These are phyloP conservation scores for Raffaelea albimanens DNA, from an alignment of 2,329 filamentous ascomycete species.

Conservation along the genomic window DNA sequence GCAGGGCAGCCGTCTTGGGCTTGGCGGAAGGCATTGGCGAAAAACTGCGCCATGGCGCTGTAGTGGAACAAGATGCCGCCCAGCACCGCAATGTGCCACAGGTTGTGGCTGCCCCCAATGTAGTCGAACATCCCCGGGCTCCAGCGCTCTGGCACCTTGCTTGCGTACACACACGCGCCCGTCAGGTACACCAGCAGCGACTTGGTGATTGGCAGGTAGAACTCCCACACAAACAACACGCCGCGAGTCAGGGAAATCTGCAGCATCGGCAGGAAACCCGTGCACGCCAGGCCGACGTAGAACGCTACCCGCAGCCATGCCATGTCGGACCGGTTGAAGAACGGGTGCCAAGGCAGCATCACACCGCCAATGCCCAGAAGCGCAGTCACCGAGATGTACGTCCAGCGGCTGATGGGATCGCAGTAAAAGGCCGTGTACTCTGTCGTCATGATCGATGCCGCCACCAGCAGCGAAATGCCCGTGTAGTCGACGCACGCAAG, in stretches of 20 bases:
- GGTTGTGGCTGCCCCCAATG: constrained; percentile 87
- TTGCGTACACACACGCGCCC: constrained; percentile 82
- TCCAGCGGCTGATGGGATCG: constrained; percentile 76
- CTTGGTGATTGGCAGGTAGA: constrained; percentile 82
- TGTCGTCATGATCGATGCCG: constrained; percentile 93
- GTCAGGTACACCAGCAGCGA: constrained; percentile 76
- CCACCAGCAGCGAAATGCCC: constrained; percentile 88
- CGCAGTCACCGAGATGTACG: constrained; percentile 76
- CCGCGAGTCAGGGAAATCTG: constrained; percentile 76
- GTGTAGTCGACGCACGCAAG: constrained; percentile 99
- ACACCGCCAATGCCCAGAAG: constrained; percentile 76
- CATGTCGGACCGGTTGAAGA: constrained; percentile 88
- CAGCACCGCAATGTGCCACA: constrained; percentile 93
- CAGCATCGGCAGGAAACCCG: constrained; percentile 79
- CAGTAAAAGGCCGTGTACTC: constrained; percentile 99
- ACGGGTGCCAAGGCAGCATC: constrained; percentile 90
- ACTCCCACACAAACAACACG: constrained; percentile 70
- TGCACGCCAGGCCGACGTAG: constrained; percentile 77
- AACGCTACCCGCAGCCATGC: constrained; percentile 88
- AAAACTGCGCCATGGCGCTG: constrained; percentile 90
- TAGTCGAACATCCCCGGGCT: constrained; percentile 92
- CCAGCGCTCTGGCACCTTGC: constrained; percentile 88
- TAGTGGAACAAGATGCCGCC: constrained; percentile 98
- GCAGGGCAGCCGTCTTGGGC: constrained; percentile 51
- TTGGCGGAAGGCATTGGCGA: constrained; percentile 64